Percentiles rank a stretch among this genome's conserved stretches.
Evolutionary conservation across 371 early-diverging fungal genomes (phyloP).

Genomic region (Mortierella sp.): DNA sequence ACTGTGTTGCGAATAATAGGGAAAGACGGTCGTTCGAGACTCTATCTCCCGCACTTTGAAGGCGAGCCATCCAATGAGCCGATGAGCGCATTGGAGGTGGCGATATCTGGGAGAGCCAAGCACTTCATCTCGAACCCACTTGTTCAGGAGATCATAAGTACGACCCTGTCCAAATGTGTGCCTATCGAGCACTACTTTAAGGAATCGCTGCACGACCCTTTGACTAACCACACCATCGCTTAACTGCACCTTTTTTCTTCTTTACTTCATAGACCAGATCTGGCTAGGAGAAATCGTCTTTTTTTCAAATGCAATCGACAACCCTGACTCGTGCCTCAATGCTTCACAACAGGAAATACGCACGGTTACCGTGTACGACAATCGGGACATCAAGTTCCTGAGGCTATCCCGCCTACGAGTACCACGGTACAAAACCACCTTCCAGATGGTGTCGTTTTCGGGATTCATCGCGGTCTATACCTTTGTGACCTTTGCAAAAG

Average conservation of each 20-base stretch:
- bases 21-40: constrained; percentile 47
- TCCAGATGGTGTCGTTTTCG: constrained; percentile 50
- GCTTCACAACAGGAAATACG: constrained; percentile 53
- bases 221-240: neutral
- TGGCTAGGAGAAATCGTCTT: constrained; percentile 59
- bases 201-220: neutral
- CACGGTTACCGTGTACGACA: constrained; percentile 50
- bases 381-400: constrained; percentile 43
- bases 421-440: constrained; percentile 57
- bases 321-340: constrained; percentile 48
- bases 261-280: constrained; percentile 46
- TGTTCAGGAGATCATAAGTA: constrained; percentile 59
- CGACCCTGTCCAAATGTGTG: neutral
- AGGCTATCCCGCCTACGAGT: constrained; percentile 57
- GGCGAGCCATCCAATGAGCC: constrained; percentile 50
- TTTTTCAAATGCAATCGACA: constrained; percentile 57
- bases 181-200: neutral
- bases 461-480: constrained; percentile 52
- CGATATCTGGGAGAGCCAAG: constrained; percentile 58
- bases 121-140: constrained; percentile 54
- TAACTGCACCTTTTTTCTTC: neutral
- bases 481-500: constrained; percentile 42
- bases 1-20: constrained; percentile 11
- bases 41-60: constrained; percentile 51
- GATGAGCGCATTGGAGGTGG: constrained; percentile 58